Conservation (phyloP, 306 rosid species). For the Alnus glutinosa region DNA sequence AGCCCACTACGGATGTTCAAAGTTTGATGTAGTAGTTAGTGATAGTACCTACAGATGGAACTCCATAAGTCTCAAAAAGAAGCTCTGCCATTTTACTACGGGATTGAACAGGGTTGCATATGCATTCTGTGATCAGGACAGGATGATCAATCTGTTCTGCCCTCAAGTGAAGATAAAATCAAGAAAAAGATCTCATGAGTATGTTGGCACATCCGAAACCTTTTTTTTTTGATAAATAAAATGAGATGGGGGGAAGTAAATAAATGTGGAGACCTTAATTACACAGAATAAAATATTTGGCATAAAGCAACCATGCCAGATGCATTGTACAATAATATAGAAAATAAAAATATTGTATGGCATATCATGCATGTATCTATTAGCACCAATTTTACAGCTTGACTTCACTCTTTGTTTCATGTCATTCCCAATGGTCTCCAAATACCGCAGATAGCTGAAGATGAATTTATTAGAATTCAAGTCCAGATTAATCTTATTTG, state of each 20-base stretch:
- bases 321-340: neutral
- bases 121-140: constrained; percentile 89
- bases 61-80: constrained; percentile 95
- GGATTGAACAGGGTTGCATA: constrained; percentile 91
- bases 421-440: constrained; percentile 6
- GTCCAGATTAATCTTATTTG: constrained; percentile 27
- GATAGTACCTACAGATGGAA: constrained; percentile 78
- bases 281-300: neutral
- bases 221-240: too few species aligned
- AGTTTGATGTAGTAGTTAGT: constrained; percentile 19
- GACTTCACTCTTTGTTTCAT: neutral
- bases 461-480: neutral
- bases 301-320: neutral
- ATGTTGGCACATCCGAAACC: neutral
- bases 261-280: neutral
- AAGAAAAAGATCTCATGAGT: constrained; percentile 21
- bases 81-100: constrained; percentile 98
- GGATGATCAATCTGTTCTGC: constrained; percentile 96
- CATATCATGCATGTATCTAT: neutral
- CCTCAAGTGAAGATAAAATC: constrained; percentile 52
- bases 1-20: constrained; percentile 4
- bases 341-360: neutral
- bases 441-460: constrained; percentile 1
- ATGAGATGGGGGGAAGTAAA: too few species aligned
- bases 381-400: neutral